These are phyloP conservation scores for Globisporangium viniferum DNA, from an alignment of 352 stramenopile species.

Conservation along the genomic window DNA sequence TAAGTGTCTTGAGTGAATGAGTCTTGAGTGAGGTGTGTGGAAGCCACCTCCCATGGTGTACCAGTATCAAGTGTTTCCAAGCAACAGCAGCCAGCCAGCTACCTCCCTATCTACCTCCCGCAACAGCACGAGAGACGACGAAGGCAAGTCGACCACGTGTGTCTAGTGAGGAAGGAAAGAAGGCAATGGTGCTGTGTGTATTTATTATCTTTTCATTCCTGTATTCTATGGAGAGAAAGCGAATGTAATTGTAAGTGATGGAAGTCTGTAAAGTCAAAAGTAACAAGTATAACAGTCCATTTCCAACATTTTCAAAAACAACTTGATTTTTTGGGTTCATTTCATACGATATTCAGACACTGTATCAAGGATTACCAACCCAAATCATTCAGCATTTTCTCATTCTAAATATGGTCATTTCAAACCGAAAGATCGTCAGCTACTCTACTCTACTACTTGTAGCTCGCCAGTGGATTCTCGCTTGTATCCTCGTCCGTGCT, in stretches of 20 bases:
- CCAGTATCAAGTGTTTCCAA: neutral
- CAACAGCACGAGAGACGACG: neutral
- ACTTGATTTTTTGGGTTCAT: neutral
- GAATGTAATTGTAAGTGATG: neutral
- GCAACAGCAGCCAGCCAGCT: neutral
- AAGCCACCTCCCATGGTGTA: conserved; percentile 1
- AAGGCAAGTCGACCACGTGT: neutral
- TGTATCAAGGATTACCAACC: neutral
- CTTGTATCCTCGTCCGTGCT: conserved; percentile 27
- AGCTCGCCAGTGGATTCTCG: neutral
- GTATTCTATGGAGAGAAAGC: neutral
- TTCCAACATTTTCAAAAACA: neutral
- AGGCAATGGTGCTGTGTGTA: neutral
- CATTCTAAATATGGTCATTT: neutral
- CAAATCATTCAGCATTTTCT: neutral
- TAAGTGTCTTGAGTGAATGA: neutral
- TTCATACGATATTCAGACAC: neutral
- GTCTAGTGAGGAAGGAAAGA: neutral
- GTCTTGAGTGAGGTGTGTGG: neutral
- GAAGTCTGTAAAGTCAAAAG: neutral
- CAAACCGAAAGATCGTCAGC: neutral
- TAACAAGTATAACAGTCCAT: neutral
- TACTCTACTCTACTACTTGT: neutral
- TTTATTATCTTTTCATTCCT: neutral
- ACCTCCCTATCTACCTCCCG: too few species aligned